These are phyloP conservation scores for Phytophthora constricta DNA, from an alignment of 352 stramenopile genomes.

Conservation along the genomic window DNA sequence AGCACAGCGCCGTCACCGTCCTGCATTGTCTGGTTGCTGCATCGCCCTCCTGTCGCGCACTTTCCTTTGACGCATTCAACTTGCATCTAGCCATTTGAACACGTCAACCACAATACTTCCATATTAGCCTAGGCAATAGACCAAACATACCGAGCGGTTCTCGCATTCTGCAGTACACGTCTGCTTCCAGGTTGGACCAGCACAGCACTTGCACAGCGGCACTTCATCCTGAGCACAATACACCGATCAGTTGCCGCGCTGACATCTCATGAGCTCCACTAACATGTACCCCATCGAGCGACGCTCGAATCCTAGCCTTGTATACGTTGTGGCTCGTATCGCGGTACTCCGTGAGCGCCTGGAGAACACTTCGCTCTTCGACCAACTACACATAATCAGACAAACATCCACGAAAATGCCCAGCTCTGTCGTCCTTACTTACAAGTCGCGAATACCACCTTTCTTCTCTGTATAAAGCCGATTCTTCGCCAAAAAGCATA, in stretches of 20 bases:
- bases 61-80: constrained; percentile 15
- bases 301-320: neutral
- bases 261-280: neutral
- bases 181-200: neutral
- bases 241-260: neutral
- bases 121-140: neutral
- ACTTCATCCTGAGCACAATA: constrained; percentile 6
- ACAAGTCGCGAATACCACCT: neutral
- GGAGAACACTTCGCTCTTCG: constrained; percentile 6
- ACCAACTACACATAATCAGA: neutral
- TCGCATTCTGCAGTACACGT: constrained; percentile 4
- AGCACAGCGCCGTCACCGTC: neutral
- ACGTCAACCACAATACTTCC: neutral
- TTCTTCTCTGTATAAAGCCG: too few species aligned
- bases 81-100: constrained; percentile 6
- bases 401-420: neutral
- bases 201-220: constrained; percentile 7
- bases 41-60: neutral
- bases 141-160: constrained; percentile 3
- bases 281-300: neutral
- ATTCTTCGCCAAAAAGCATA: too few species aligned
- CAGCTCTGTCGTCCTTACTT: too few species aligned
- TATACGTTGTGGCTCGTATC: constrained; percentile 1
- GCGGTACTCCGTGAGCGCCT: constrained; percentile 7
- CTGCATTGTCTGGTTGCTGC: constrained; percentile 24